Conservation (phyloP, 2,329 filamentous ascomycete species). For the Cytospora piceicola region DNA sequence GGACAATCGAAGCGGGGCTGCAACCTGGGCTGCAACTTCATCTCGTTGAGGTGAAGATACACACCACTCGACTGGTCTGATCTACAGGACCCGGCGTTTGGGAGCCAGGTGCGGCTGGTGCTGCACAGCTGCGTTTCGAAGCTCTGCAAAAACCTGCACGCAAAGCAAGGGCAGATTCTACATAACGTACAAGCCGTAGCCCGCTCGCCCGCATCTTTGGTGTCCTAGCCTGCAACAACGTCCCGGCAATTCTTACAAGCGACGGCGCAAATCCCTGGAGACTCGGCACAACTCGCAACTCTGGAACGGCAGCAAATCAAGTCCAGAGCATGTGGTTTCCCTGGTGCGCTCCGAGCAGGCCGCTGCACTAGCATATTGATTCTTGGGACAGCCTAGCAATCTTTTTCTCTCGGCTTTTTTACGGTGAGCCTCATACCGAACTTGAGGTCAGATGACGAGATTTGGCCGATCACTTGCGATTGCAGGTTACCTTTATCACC, state of each 20-base stretch:
- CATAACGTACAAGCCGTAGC: not conserved
- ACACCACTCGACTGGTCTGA: not conserved
- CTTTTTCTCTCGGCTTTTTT: not conserved
- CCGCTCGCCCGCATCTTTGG: not conserved
- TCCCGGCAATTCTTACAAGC: not conserved
- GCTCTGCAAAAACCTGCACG: not conserved
- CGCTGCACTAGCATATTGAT: constrained; percentile 15
- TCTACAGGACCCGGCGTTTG: not conserved
- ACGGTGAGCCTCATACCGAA: constrained; percentile 6
- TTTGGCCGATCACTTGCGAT: not conserved
- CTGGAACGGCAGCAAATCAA: not conserved
- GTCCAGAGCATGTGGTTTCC: constrained; percentile 2
- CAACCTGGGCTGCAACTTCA: constrained; percentile 3
- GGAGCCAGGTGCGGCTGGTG: not conserved
- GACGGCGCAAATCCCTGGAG: not conserved
- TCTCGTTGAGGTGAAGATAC: constrained; percentile 5
- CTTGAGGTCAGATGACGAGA: constrained; percentile 19
- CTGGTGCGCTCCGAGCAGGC: constrained; percentile 6
- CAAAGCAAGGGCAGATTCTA: not conserved
- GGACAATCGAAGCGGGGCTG: not conserved
- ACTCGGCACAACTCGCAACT: not conserved
- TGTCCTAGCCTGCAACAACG: not conserved
- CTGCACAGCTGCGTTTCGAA: not conserved
- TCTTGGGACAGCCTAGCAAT: constrained; percentile 20
- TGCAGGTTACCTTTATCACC: constrained; percentile 1